Evolutionary conservation across 2,329 filamentous ascomycete species (phyloP).

Genomic region (Mycosphaerelloides madeirae): DNA sequence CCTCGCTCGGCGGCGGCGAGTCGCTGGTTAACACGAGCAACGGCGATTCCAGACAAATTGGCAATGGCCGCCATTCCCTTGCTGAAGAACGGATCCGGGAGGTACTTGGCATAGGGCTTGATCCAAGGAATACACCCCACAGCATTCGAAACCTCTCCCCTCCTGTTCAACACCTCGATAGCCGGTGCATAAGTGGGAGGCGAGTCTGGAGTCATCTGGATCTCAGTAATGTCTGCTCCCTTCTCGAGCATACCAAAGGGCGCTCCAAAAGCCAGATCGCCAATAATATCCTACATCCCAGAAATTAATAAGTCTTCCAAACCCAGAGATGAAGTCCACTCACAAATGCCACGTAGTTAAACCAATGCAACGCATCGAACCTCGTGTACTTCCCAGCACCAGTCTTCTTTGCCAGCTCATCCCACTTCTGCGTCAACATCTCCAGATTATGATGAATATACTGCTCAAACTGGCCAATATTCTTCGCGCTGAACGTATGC

Average conservation of each 20-base stretch:
- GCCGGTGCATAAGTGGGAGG: constrained; percentile 44
- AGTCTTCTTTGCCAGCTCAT: constrained; percentile 53
- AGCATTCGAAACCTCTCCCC: constrained; percentile 75
- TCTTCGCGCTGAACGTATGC: constrained; percentile 81
- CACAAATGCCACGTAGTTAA: constrained; percentile 71
- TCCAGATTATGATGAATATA: constrained; percentile 80
- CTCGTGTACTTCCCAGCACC: constrained; percentile 50
- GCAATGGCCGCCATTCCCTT: constrained; percentile 47
- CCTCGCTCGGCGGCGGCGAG: constrained; percentile 59
- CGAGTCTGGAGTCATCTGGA: constrained; percentile 26
- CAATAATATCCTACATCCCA: constrained; percentile 60
- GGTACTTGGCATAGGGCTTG: constrained; percentile 73
- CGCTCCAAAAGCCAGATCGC: constrained; percentile 51
- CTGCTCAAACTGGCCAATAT: constrained; percentile 69
- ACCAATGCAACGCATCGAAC: constrained; percentile 63
- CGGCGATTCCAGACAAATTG: constrained; percentile 80
- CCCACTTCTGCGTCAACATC: constrained; percentile 68
- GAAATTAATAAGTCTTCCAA: too few relatives aligned
- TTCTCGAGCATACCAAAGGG: constrained; percentile 79
- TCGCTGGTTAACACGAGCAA: constrained; percentile 71
- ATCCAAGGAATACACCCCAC: constrained; percentile 69
- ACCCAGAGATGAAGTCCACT: too few relatives aligned
- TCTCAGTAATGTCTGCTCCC: constrained; percentile 47
- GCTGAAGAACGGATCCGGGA: constrained; percentile 46
- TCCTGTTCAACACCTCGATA: constrained; percentile 81